A percentile compares a stretch with the other conserved stretches of the same genome.
Evolutionary conservation across 108 stramenopile genomes (phyloP).

Genomic region (Stephanodiscus minutulus): DNA sequence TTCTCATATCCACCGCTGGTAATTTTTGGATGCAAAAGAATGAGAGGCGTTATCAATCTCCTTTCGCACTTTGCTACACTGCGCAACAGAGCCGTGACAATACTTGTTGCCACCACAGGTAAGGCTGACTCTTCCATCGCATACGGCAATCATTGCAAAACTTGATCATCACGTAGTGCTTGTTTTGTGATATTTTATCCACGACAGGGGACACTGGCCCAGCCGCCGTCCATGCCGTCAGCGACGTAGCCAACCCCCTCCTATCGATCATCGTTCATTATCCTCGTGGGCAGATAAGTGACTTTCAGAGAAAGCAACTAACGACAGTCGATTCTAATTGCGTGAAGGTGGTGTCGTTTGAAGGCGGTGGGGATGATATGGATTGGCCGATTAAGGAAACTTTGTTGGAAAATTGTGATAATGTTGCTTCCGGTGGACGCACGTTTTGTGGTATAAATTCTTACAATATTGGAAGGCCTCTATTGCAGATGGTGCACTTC

Average conservation of each 20-base stretch:
- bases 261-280: conserved; percentile 81
- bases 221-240: conserved; percentile 87
- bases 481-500: conserved; percentile 87
- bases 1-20: not conserved
- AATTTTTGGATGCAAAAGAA: conserved; percentile 16
- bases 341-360: conserved; percentile 75
- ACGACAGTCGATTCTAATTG: conserved; percentile 57
- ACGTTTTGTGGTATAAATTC: conserved; percentile 75
- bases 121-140: conserved; percentile 3
- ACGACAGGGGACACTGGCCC: conserved; percentile 91
- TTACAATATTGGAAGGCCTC: conserved; percentile 87
- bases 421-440: conserved; percentile 19
- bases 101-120: conserved; percentile 68
- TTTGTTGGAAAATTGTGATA: conserved; percentile 25
- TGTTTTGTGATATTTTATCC: not conserved
- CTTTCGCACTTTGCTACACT: conserved; percentile 66
- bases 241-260: conserved; percentile 58
- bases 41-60: conserved; percentile 67
- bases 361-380: conserved; percentile 93
- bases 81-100: conserved; percentile 53
- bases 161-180: not conserved
- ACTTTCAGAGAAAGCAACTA: conserved; percentile 86
- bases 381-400: conserved; percentile 84
- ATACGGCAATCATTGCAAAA: not conserved
- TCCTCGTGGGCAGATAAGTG: conserved; percentile 83